phyloP scores from a whole-genome alignment of 192 early-diverging fungal genomes.

The Mycoemilia scoparia region DNA sequence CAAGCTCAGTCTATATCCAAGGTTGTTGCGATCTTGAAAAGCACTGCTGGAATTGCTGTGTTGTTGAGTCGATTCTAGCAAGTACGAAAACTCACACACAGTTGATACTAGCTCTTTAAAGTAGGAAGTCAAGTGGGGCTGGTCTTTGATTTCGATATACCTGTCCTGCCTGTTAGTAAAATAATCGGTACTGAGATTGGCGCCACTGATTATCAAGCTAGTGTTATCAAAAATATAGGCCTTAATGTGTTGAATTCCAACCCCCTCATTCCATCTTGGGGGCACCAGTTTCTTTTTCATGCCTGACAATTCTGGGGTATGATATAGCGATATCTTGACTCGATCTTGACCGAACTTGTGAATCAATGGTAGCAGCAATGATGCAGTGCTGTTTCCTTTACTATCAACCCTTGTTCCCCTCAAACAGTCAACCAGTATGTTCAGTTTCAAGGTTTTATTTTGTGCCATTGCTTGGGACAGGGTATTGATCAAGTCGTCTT shows the following conservation, averaged over 20 bases:
- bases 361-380: constrained; percentile 32
- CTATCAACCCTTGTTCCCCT: constrained; percentile 53
- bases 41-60: background rate
- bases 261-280: constrained; percentile 75
- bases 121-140: constrained; percentile 39
- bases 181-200: constrained; percentile 85
- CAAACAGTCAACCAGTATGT: constrained; percentile 75
- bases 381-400: constrained; percentile 37
- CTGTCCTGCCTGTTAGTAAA: constrained; percentile 93
- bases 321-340: constrained; percentile 60
- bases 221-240: constrained; percentile 76
- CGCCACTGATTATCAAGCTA: constrained; percentile 56
- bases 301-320: constrained; percentile 65
- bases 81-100: constrained; percentile 47
- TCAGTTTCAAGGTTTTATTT: constrained; percentile 35
- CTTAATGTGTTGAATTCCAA: constrained; percentile 93
- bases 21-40: background rate
- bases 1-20: constrained; percentile 8
- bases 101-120: constrained; percentile 45
- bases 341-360: constrained; percentile 15
- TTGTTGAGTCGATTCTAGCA: constrained; percentile 4
- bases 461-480: constrained; percentile 37
- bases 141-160: constrained; percentile 52
- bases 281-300: constrained; percentile 53
- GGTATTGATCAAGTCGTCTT: constrained; percentile 49